Evolutionary conservation across 2,329 filamentous ascomycete species (phyloP), one percentile per base, ranked within the genome.

Genomic region (Hypoxylon sp.): DNA sequence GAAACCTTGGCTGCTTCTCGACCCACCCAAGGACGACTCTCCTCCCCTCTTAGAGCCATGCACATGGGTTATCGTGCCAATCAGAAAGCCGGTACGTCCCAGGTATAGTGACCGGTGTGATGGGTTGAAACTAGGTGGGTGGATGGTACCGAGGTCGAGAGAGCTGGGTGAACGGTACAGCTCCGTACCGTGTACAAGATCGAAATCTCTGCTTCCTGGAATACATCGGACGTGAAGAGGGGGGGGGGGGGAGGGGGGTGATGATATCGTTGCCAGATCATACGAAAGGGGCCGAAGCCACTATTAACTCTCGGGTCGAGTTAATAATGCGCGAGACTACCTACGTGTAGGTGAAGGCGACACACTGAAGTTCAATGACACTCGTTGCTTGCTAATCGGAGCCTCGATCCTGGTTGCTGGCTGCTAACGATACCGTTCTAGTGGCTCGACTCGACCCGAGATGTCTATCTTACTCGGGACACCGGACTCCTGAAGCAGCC

Each of bases 91-190:
- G 35, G 27, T 49, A 41, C 46, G 48, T n/a, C n/a, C n/a, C n/a
- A n/a, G n/a, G n/a, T 67, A 64, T 58, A 66, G 63, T 66, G 56
- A 59, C 57, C 59, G 65, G 65, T 67, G 61, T 62, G 59, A 59
- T 64, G 60, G 60, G 48, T 50, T 50, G 48, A 52, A 48, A 52
- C 47, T n/a, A 45, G 51, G n/a, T n/a, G 51, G 46, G 35, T 42
- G 31, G 48, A 29, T 48, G 49, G 55, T 52, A 56, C 55, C 47
- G 58, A 60, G 53, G 55, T 56, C 37, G 48, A 47, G 23, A 48
- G 35, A 46, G 48, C 26, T 61, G 11, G 33, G n/a, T n/a, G 49
- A 27, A 31, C 50, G 27, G 37, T 8, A 29, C 31, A 38, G 38
- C 42, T 55, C 45, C 38, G 37, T 48, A 51, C n/a, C n/a, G n/a